Conservation (phyloP, 768 basidiomycete genomes). For the Psilocybe cyanescens region DNA sequence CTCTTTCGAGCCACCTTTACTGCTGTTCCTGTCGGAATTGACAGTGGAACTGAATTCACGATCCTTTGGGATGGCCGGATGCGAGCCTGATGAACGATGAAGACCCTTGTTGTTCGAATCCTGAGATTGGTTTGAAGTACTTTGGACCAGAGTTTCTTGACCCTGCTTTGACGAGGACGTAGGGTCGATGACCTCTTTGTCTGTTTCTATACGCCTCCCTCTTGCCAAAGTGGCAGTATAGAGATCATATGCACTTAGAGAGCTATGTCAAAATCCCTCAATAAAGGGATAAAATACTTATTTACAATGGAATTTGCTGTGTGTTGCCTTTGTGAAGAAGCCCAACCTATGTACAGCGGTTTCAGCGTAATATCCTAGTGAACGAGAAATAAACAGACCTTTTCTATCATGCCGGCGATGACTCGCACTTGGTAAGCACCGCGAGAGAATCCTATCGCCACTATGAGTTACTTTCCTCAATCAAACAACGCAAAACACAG, state of each 20-base stretch:
- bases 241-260: constrained; percentile 10
- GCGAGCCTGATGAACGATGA: too few relatives aligned
- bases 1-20: not conserved
- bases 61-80: too few relatives aligned
- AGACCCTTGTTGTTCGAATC: too few relatives aligned
- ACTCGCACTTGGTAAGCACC: constrained; percentile 51
- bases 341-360: constrained; percentile 35
- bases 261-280: too few relatives aligned
- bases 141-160: too few relatives aligned
- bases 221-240: constrained; percentile 4
- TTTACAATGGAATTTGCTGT: constrained; percentile 30
- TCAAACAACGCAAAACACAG: not conserved
- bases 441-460: constrained; percentile 45
- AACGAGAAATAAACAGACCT: constrained; percentile 12
- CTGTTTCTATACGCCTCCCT: constrained; percentile 4
- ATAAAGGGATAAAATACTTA: too few relatives aligned
- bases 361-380: not conserved
- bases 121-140: too few relatives aligned
- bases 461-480: too few relatives aligned
- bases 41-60: too few relatives aligned
- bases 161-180: too few relatives aligned
- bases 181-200: not conserved
- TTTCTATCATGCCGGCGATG: constrained; percentile 33
- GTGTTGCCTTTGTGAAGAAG: constrained; percentile 44
- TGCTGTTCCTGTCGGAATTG: too few relatives aligned